Evolutionary conservation across 2,329 filamentous ascomycete species (phyloP).

Genomic region (Acarospora socialis): DNA sequence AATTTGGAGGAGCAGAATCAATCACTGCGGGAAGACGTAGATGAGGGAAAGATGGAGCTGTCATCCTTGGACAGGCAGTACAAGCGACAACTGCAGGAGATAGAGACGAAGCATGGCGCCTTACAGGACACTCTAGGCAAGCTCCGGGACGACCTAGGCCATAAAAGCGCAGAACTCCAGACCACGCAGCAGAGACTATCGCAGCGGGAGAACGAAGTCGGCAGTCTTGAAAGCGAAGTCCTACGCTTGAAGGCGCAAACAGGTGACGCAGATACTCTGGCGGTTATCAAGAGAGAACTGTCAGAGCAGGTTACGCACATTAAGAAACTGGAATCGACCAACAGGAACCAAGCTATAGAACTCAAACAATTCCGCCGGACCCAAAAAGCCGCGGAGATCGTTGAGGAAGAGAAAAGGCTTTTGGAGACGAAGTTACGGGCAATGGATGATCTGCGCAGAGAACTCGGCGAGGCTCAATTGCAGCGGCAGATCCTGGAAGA

Average conservation of each 20-base stretch:
- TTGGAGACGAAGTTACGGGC: slow-evolving; percentile 64
- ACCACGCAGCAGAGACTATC: slow-evolving; percentile 51
- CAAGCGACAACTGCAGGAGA: slow-evolving; percentile 42
- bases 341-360: slow-evolving; percentile 64
- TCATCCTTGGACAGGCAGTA: slow-evolving; percentile 54
- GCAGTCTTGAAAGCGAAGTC: slow-evolving; percentile 67
- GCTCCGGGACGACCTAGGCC: slow-evolving; percentile 39
- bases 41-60: slow-evolving; percentile 65
- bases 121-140: slow-evolving; percentile 41
- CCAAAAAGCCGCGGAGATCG: slow-evolving; percentile 77
- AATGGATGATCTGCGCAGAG: slow-evolving; percentile 57
- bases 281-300: slow-evolving; percentile 73
- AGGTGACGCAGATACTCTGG: slow-evolving; percentile 72
- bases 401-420: slow-evolving; percentile 85
- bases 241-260: slow-evolving; percentile 72
- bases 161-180: slow-evolving; percentile 41
- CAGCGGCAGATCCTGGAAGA: slow-evolving; percentile 81
- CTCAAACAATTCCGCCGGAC: slow-evolving; percentile 67
- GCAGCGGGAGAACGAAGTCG: slow-evolving; percentile 56
- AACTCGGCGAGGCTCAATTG: slow-evolving; percentile 64
- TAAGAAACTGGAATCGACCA: slow-evolving; percentile 63
- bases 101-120: slow-evolving; percentile 45
- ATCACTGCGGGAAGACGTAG: slow-evolving; percentile 62
- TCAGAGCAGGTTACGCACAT: slow-evolving; percentile 89
- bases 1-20: slow-evolving; percentile 55